phyloP scores from a whole-genome alignment of 306 rosid genomes.

The Canavalia ensiformis region DNA sequence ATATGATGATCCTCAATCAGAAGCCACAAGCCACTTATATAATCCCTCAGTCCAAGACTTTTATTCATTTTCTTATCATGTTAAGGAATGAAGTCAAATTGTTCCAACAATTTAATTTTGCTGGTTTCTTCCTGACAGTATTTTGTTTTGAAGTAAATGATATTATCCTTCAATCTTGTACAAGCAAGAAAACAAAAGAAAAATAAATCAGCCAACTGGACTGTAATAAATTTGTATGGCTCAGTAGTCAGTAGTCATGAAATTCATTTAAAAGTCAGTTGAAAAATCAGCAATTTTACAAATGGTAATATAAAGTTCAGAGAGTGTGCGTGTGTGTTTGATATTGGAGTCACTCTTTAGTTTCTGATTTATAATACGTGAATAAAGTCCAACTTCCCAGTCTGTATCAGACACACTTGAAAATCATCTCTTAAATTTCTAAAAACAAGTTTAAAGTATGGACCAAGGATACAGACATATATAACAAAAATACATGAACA shows the following conservation, averaged over 20 bases:
- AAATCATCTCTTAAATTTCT: slow-evolving; percentile 30
- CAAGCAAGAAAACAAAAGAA: slow-evolving; percentile 6
- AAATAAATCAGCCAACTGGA: slow-evolving; percentile 3
- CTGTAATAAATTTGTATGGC: slow-evolving; percentile 22
- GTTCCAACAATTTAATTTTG: slow-evolving; percentile 16
- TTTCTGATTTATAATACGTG: slow-evolving; percentile 10
- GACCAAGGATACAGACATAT: background rate
- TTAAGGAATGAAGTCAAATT: slow-evolving; percentile 39
- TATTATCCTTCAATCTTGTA: slow-evolving; percentile 6
- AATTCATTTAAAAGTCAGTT: slow-evolving; percentile 17
- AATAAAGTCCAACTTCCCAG: background rate
- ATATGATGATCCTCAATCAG: slow-evolving; percentile 27
- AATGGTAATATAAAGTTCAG: slow-evolving; percentile 1
- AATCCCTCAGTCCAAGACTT: slow-evolving; percentile 41
- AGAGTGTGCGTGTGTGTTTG: background rate
- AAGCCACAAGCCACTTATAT: background rate
- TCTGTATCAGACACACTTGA: slow-evolving; percentile 8
- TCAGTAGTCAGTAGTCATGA: slow-evolving; percentile 15
- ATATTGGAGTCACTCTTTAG: slow-evolving; percentile 14
- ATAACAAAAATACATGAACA: slow-evolving; percentile 30
- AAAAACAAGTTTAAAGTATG: slow-evolving; percentile 20
- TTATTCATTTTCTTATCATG: slow-evolving; percentile 26
- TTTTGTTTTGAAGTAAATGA: slow-evolving; percentile 32
- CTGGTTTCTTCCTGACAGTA: slow-evolving; percentile 24
- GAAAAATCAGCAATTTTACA: slow-evolving; percentile 34